Evolutionary conservation across 78 protist species (phyloP), one percentile per base, ranked within the genome.

Genomic region (Dictyostelium firmibasis): DNA sequence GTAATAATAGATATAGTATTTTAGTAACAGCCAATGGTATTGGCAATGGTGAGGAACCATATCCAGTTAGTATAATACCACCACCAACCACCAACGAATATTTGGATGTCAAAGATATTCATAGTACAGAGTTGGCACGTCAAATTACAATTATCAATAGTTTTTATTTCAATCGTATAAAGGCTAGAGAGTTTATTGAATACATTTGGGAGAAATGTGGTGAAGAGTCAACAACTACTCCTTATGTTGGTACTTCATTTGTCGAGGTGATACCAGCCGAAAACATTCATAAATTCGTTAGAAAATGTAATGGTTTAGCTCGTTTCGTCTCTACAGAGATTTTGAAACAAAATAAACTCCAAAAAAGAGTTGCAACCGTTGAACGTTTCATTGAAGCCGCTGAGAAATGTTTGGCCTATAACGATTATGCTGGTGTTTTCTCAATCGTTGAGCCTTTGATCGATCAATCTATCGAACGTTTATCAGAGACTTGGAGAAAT

Each of bases 371-470:
- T 23, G 53, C 81, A 50, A 89, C 94, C 75, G 44, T 89, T 50
- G 94, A 89, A 35, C 23, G 74, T 41, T 81, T 89, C 47, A 89
- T 89, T 27, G 94, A 89, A 11, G 69, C 88, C 31, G 94, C 94
- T 18, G 94, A 89, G 23, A 78, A 81, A 33, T 81, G 86, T 47
- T 62, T 89, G 1, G 11, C 86, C 0, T 76, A 78, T 20, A 41
- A 75, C 10, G 94, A 89, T 31, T 89, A 62, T 38, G 33, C 81
- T n/a, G 47, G 75, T 70, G 87, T 81, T 11, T 89, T 89, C 43
- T 47, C 78, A 31, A 78, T 89, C 27, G 74, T 81, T n/a, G 77
- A 89, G 18, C 70, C 81, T 4, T 60, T 89, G 1, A 3, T 62
- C 0, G 77, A 81, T 10, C 23, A 53, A 8, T 27, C 87, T 1